Evolutionary conservation across 345 rosid species (phyloP).

Genomic region (Moricandia arvensis): DNA sequence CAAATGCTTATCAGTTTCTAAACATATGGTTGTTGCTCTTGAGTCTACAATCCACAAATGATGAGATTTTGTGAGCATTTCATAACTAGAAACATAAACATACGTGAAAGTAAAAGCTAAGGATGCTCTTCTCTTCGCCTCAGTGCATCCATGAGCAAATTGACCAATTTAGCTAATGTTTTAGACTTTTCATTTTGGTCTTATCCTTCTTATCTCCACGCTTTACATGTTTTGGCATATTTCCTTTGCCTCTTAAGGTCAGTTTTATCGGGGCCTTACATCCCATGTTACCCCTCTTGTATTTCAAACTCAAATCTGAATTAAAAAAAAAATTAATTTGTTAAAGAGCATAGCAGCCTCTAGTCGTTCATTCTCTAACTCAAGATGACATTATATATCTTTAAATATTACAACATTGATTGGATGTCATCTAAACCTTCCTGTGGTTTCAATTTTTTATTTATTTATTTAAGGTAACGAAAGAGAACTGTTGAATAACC

Average conservation of each 20-base stretch:
- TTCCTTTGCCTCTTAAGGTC: no score
- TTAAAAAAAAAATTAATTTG: no score
- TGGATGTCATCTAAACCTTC: no score
- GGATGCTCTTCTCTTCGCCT: constrained; percentile 2
- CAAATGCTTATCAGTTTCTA: background rate
- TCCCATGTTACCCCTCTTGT: no score
- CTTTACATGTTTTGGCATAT: no score
- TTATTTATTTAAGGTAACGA: background rate
- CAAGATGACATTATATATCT: background rate
- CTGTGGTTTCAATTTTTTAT: no score
- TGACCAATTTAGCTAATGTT: background rate
- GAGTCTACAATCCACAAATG: constrained; percentile 20
- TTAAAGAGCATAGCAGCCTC: no score
- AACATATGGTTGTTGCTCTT: background rate
- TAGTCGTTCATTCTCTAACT: constrained; percentile 8
- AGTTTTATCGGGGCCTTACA: background rate
- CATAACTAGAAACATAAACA: constrained; percentile 12
- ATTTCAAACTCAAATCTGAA: no score
- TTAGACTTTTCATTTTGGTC: background rate
- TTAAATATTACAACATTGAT: background rate
- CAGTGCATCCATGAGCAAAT: no score
- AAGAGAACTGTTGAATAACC: no score
- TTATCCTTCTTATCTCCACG: no score
- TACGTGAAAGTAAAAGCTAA: background rate
- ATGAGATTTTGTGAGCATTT: constrained; percentile 2